Evolutionary conservation across 1,139 yeast species (phyloP), one percentile per base, ranked within the genome.

Genomic region (Suhomyces maxii): DNA sequence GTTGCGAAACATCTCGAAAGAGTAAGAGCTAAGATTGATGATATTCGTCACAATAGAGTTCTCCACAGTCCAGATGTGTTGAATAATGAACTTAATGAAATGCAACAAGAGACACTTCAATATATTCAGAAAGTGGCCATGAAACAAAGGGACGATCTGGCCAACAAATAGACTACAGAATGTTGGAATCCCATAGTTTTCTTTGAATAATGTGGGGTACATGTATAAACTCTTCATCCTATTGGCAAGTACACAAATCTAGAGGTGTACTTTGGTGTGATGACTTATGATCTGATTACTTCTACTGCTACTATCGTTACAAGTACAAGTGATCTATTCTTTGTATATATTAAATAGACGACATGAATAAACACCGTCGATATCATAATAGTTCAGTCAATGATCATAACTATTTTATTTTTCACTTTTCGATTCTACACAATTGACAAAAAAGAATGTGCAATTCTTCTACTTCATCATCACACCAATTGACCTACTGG

Each of bases 81-180:
- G 42, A 79, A 78, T 50, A 63, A 67, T 34, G 73, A 69, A 34
- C 76, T 82, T 7, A 80, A 77, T 51, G 70, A 66, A 3, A 65
- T 82, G 59, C 86, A 82, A 61, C 69, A 74, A 40, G 64, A 65
- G 26, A 74, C 83, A 32, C 67, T 82, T 63, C 68, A 67, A 28
- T 76, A 82, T 18, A 80, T 82, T 55, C 75, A 77, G 54, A 71
- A 73, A 46, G 82, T 79, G n/a, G 82, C 84, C 0, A 59, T 63
- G 45, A 69, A 66, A 52, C 83, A 44, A 50, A 40, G 31, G 44
- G 41, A 40, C 18, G 39, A n/a, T 8, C 7, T 26, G 14, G 13
- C 31, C 9, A 11, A 28, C 31, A 28, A 28, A 9, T 28, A 11
- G n/a, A 28, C 23, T 18, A 18, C 23, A 18, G 23, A 18, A 18